Base-by-base conservation (phyloP, 768 basidiomycete genomes). In the Mrakia hoshinonis region DNA sequence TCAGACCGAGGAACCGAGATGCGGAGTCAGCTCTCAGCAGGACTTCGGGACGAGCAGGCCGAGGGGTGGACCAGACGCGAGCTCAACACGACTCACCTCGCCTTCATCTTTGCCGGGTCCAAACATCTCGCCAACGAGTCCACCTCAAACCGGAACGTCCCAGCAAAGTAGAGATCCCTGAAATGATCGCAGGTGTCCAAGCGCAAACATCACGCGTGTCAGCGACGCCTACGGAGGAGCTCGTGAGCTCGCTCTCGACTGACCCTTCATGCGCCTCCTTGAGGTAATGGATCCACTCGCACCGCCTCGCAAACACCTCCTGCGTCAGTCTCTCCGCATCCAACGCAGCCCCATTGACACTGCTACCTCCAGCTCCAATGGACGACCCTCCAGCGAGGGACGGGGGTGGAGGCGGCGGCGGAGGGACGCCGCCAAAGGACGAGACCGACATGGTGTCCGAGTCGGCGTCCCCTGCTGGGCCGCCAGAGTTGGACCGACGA, bases 61-160 rank as follows among this genome's bases (percentile, higher is more conserved):
- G n/a, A n/a, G n/a, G n/a, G n/a, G n/a, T n/a, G n/a, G n/a, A n/a
- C n/a, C n/a, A n/a, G n/a, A n/a, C n/a, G n/a, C n/a, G n/a, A n/a
- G n/a, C n/a, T n/a, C n/a, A n/a, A n/a, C n/a, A n/a, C n/a, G 31
- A 47, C 48, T 3, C 5, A 51, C 64, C 64, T 66, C 29, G 43
- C 43, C 34, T 51, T 48, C 64, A 66, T 66, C 64, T 66, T 66
- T 9, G 46, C 48, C 5, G 64, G 64, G 48, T 66, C 64, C 18
- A 66, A 15, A 11, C 58, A 61, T 22, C 64, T 66, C 31, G 13
- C 24, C 20, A 66, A 49, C 48, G 64, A 47, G 12, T 61, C 58
- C 2, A 61, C 58, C 36, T 61, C 31, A 36, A 61, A 36, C 36
- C 31, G n/a, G 58, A 61, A 61, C 36, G 58, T 61, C 36, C 58